Percentiles rank a stretch among this genome's conserved stretches.
Evolutionary conservation across 129 eudicot species (phyloP).

Genomic region (Chrysanthemum makinoi): DNA sequence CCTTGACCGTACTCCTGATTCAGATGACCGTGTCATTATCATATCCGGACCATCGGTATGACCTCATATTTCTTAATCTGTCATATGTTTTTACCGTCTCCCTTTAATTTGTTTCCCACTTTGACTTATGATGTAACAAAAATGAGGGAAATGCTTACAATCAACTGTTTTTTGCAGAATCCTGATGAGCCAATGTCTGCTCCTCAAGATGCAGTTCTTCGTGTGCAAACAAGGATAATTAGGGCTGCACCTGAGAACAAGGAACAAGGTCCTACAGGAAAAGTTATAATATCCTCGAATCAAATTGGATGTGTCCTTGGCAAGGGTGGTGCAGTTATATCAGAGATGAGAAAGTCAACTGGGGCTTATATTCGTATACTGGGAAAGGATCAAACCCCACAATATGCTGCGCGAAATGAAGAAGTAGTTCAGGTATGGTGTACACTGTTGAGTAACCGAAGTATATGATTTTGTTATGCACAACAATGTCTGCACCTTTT

Average conservation of each 20-base stretch:
- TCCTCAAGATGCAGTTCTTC: conserved; percentile 88
- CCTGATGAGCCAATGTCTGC: conserved; percentile 85
- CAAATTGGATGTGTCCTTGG: conserved; percentile 98
- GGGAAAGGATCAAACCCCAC: conserved; percentile 81
- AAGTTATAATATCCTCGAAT: conserved; percentile 75
- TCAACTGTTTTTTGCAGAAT: conserved; percentile 43
- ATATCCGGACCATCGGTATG: conserved; percentile 89
- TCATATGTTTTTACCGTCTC: not conserved
- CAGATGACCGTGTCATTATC: conserved; percentile 83
- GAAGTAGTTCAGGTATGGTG: conserved; percentile 83
- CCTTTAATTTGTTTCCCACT: not conserved
- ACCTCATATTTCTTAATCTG: not conserved
- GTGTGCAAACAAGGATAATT: conserved; percentile 76
- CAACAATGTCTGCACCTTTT: too few species aligned
- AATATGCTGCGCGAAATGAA: conserved; percentile 72
- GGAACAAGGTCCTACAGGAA: conserved; percentile 42
- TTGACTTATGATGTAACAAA: not conserved
- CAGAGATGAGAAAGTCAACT: conserved; percentile 88
- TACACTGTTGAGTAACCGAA: not conserved
- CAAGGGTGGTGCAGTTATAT: conserved; percentile 85
- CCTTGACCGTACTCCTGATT: conserved; percentile 50
- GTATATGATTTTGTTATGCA: too few species aligned
- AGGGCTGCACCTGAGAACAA: conserved; percentile 78
- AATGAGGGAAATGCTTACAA: not conserved
- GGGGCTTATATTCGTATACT: conserved; percentile 87